These are phyloP conservation scores for Rauvolfia tetraphylla DNA, from an alignment of 257 asterid species.

Conservation along the genomic window DNA sequence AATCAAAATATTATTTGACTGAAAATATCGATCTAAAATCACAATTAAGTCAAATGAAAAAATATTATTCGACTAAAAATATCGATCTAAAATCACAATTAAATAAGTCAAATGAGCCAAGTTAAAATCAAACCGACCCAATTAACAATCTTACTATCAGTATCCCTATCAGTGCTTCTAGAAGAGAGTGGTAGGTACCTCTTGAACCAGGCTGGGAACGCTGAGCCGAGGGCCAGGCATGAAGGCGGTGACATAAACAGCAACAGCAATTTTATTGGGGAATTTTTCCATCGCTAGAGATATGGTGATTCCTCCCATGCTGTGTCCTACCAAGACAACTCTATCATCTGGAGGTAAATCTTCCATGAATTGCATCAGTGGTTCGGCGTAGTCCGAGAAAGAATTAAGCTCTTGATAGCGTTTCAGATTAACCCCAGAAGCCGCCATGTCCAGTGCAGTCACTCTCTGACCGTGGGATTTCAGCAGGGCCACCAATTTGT, in stretches of 20 bases:
- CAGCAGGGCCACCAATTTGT: slow-evolving; percentile 34
- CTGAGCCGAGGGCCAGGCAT: slow-evolving; percentile 34
- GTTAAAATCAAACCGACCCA: too few species aligned
- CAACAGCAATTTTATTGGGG: slow-evolving; percentile 29
- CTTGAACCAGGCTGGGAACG: neutral
- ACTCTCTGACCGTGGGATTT: slow-evolving; percentile 37
- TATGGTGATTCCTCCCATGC: slow-evolving; percentile 39
- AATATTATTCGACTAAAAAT: too few species aligned
- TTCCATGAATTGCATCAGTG: slow-evolving; percentile 35
- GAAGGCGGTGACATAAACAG: slow-evolving; percentile 35
- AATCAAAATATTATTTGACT: too few species aligned
- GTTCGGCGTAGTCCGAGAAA: slow-evolving; percentile 30
- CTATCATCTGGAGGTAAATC: slow-evolving; percentile 28
- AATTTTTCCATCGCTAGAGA: slow-evolving; percentile 41
- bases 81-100: too few species aligned
- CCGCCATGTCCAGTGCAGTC: slow-evolving; percentile 49
- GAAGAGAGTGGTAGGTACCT: slow-evolving; percentile 21
- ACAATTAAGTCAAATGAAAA: too few species aligned
- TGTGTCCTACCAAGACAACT: slow-evolving; percentile 43
- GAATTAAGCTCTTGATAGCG: slow-evolving; percentile 26
- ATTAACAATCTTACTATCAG: too few species aligned
- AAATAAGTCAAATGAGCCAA: too few species aligned
- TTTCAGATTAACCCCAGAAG: slow-evolving; percentile 32
- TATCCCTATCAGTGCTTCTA: neutral
- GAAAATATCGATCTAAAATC: too few species aligned